A percentile compares a stretch with the other conserved stretches of the same genome.
These are phyloP conservation scores for Thozetella sp. DNA, from an alignment of 495 filamentous ascomycete species.

Conservation along the genomic window DNA sequence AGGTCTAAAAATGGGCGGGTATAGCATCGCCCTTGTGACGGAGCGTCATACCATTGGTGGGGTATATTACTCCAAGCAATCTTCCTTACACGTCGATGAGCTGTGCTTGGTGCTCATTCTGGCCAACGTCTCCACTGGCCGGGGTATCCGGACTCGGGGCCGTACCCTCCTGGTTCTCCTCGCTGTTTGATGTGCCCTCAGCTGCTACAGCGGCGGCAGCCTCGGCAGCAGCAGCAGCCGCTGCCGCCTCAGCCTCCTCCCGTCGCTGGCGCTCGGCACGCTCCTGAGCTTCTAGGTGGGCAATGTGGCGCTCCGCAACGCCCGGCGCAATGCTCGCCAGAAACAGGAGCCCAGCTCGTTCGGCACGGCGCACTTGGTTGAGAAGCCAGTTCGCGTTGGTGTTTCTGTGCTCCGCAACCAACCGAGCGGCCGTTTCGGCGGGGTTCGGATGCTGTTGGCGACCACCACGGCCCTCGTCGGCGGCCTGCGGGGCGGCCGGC, in stretches of 20 bases:
- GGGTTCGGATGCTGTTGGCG: slow-evolving; percentile 42
- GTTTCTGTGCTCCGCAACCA: slow-evolving; percentile 52
- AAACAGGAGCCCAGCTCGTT: slow-evolving; percentile 80
- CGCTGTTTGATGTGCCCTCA: neutral
- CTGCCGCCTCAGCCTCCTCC: slow-evolving; percentile 46
- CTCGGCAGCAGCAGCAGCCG: slow-evolving; percentile 15
- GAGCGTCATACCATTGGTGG: no score
- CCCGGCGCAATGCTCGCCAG: slow-evolving; percentile 84
- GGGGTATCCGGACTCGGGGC: neutral
- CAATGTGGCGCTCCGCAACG: slow-evolving; percentile 81
- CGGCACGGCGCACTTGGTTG: slow-evolving; percentile 61
- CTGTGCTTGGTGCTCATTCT: neutral
- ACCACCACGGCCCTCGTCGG: slow-evolving; percentile 16
- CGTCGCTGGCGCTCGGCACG: slow-evolving; percentile 51
- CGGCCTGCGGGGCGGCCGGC: slow-evolving; percentile 6
- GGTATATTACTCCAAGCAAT: no score
- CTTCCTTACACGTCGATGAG: slow-evolving; percentile 1
- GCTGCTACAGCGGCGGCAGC: slow-evolving; percentile 4
- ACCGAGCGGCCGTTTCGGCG: slow-evolving; percentile 50
- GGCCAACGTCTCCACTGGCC: neutral
- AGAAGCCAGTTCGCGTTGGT: slow-evolving; percentile 53
- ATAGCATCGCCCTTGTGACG: no score
- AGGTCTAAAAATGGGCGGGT: no score
- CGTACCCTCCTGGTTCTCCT: neutral
- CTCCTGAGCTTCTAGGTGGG: slow-evolving; percentile 65